Evolutionary conservation across 2,329 filamentous ascomycete species (phyloP).

Genomic region (Sclerotinia borealis): DNA sequence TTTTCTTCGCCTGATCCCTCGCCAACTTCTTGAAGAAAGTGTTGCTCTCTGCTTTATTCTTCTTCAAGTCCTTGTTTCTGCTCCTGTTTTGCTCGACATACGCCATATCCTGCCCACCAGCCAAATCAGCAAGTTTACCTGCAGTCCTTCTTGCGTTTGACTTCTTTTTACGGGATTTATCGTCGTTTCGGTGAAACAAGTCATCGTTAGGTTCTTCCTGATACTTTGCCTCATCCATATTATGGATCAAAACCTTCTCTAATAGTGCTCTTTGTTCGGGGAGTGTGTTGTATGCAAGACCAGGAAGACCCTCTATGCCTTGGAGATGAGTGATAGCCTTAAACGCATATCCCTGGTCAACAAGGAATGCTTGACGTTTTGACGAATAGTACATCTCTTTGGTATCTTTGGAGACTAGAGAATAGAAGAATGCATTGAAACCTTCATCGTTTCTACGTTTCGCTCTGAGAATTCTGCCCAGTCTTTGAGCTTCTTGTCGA

Average conservation of each 20-base stretch:
- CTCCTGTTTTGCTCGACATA: slow-evolving; percentile 79
- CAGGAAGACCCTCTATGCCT: slow-evolving; percentile 78
- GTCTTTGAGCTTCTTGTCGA: slow-evolving; percentile 88
- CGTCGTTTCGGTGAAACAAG: slow-evolving; percentile 48
- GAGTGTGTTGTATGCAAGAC: slow-evolving; percentile 72
- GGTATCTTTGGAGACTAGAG: slow-evolving; percentile 92
- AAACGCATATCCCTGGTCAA: slow-evolving; percentile 97
- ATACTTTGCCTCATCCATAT: slow-evolving; percentile 48
- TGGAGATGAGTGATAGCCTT: slow-evolving; percentile 96
- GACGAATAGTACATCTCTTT: slow-evolving; percentile 97
- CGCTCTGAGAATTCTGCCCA: slow-evolving; percentile 88
- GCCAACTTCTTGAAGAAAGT: slow-evolving; percentile 62
- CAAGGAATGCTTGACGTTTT: slow-evolving; percentile 92
- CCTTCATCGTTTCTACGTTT: slow-evolving; percentile 96
- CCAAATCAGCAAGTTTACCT: slow-evolving; percentile 77
- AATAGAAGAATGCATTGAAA: slow-evolving; percentile 99
- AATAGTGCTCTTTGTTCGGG: slow-evolving; percentile 79
- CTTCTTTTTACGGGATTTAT: slow-evolving; percentile 41
- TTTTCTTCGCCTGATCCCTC: slow-evolving; percentile 53
- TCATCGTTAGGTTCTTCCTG: slow-evolving; percentile 42
- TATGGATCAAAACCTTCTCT: slow-evolving; percentile 78
- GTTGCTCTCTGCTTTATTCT: slow-evolving; percentile 50
- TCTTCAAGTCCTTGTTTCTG: slow-evolving; percentile 61
- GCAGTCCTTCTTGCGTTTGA: slow-evolving; percentile 70
- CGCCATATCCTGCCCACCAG: slow-evolving; percentile 95